phyloP scores from a whole-genome alignment of 352 stramenopile species.

The Phytopythium chamaehyphon region DNA sequence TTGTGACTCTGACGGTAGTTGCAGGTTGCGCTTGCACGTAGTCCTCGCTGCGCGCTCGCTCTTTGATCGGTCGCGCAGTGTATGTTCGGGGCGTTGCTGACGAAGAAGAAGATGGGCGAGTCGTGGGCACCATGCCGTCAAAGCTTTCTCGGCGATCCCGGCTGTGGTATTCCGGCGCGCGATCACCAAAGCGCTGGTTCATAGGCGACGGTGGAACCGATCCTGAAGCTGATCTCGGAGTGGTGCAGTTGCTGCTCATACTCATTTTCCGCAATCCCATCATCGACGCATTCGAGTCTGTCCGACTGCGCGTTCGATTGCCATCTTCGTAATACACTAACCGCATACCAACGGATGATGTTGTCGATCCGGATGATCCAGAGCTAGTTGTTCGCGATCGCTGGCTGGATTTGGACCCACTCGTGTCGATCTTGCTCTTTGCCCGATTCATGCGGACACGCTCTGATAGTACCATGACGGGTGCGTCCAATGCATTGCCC shows the following conservation, averaged over 20 bases:
- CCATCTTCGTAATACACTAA: conserved; percentile 5
- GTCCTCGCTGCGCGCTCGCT: conserved; percentile 2
- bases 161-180: background rate
- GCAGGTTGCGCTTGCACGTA: background rate
- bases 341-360: background rate
- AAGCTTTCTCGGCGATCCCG: conserved; percentile 1
- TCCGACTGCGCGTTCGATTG: background rate
- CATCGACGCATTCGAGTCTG: background rate
- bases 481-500: background rate
- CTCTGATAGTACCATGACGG: background rate
- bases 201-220: background rate
- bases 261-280: background rate
- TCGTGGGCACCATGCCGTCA: background rate
- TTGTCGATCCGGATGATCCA: conserved; percentile 7
- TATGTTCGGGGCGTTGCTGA: background rate
- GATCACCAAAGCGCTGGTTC: background rate
- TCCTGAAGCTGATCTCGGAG: background rate
- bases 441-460: background rate
- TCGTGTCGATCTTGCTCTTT: conserved; percentile 4
- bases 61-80: background rate
- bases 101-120: background rate
- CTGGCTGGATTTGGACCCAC: conserved; percentile 10
- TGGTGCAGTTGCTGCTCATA: background rate
- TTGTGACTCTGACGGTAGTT: background rate
- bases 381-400: conserved; percentile 3